These are phyloP conservation scores for Sideroxylon spinosum DNA, from an alignment of 179 eudicot genomes.

Conservation along the genomic window DNA sequence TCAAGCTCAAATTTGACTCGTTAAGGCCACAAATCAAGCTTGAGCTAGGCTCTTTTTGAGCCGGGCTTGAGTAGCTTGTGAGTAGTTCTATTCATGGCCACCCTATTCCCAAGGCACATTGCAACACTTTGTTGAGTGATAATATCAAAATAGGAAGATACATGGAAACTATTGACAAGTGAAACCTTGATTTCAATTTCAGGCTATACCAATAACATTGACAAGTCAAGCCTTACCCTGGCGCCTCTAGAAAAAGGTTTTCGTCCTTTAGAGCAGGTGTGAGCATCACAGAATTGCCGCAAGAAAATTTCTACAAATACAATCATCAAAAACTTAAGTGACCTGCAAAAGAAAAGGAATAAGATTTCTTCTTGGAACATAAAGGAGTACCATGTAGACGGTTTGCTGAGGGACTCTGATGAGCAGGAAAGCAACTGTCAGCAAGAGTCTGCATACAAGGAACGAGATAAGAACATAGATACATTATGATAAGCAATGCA, in stretches of 20 bases:
- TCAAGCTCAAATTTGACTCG: too few species aligned
- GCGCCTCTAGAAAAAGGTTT: constrained; percentile 78
- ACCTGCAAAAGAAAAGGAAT: not conserved
- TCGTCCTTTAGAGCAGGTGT: constrained; percentile 55
- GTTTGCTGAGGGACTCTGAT: constrained; percentile 62
- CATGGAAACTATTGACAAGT: not conserved
- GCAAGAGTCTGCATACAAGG: constrained; percentile 71
- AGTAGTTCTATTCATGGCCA: too few species aligned
- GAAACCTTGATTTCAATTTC: not conserved
- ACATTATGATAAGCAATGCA: constrained; percentile 13
- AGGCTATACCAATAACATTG: not conserved
- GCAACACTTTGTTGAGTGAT: not conserved
- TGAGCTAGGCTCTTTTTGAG: too few species aligned
- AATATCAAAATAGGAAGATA: not conserved
- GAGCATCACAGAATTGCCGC: constrained; percentile 90
- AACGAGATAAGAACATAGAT: constrained; percentile 9
- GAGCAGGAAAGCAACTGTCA: constrained; percentile 73
- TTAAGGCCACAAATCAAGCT: too few species aligned
- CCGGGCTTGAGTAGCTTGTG: too few species aligned
- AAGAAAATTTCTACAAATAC: constrained; percentile 57
- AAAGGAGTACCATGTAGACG: constrained; percentile 77
- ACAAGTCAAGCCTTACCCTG: constrained; percentile 43
- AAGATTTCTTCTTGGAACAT: not conserved
- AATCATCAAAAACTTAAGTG: constrained; percentile 17
- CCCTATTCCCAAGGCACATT: not conserved